These are phyloP conservation scores for Marasmius tenuissimus DNA, from an alignment of 1,284 basidiomycete species.

Conservation along the genomic window DNA sequence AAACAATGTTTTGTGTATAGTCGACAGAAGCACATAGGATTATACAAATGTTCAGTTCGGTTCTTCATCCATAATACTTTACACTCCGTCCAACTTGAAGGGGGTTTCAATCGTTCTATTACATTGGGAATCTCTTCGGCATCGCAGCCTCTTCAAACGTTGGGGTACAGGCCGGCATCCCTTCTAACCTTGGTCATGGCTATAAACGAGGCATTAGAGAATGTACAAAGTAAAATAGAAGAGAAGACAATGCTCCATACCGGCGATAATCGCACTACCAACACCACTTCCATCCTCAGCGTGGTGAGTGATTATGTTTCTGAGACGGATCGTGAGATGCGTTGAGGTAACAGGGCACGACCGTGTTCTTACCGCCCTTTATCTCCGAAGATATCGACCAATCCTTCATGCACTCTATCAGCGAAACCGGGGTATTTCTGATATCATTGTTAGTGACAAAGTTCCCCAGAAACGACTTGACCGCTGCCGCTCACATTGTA, in stretches of 20 bases:
- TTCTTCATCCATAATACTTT: not conserved
- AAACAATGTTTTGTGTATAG: too few species aligned
- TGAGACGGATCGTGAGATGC: conserved; percentile 23
- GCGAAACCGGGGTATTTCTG: conserved; percentile 96
- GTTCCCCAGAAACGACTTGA: not conserved
- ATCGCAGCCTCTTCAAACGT: conserved; percentile 22
- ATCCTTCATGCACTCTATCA: conserved; percentile 85
- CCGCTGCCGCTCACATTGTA: conserved; percentile 72
- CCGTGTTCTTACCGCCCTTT: conserved; percentile 71
- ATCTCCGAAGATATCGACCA: conserved; percentile 92
- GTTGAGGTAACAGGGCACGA: not conserved
- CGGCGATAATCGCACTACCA: conserved; percentile 94
- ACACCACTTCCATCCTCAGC: conserved; percentile 96
- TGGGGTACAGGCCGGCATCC: conserved; percentile 32
- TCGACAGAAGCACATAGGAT: too few species aligned
- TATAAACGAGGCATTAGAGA: conserved; percentile 10
- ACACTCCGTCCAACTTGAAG: too few species aligned
- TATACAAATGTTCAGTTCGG: not conserved
- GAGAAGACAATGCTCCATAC: conserved; percentile 51
- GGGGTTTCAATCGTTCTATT: not conserved
- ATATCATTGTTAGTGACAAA: conserved; percentile 2
- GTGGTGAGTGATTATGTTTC: conserved; percentile 86
- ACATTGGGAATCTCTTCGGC: not conserved
- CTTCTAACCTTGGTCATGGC: conserved; percentile 42
- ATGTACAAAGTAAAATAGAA: conserved; percentile 1